Conservation (phyloP, 345 rosid species). For the Citrus inodora region DNA sequence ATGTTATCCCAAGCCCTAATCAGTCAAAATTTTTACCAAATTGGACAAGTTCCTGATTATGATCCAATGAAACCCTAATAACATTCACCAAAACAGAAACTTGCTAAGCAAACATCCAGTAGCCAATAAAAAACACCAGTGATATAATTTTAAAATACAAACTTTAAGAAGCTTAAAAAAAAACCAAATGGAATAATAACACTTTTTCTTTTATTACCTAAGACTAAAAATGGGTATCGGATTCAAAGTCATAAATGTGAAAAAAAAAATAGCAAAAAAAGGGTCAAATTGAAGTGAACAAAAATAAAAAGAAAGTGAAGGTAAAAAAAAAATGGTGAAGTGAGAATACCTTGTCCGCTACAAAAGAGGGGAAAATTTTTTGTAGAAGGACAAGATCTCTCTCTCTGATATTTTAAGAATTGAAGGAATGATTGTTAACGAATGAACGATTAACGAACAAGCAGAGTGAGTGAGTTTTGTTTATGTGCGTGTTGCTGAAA, state of each 20-base stretch:
- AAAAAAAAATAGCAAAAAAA: background rate
- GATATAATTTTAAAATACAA: background rate
- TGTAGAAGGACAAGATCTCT: slow-evolving; percentile 39
- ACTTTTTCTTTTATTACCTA: slow-evolving; percentile 14
- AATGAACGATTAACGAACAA: background rate
- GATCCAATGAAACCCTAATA: slow-evolving; percentile 40
- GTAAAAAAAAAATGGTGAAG: background rate
- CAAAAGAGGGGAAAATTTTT: slow-evolving; percentile 30
- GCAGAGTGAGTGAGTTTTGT: background rate
- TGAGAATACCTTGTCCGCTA: slow-evolving; percentile 42
- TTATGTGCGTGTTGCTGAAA: background rate
- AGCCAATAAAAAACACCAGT: background rate
- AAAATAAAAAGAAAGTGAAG: background rate
- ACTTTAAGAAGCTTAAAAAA: no score
- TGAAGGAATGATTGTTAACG: background rate
- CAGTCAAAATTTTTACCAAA: slow-evolving; percentile 19
- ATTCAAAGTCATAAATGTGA: slow-evolving; percentile 18
- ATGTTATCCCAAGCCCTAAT: slow-evolving; percentile 13
- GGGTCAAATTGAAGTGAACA: background rate
- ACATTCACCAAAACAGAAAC: slow-evolving; percentile 17
- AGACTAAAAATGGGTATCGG: slow-evolving; percentile 33
- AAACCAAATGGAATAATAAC: background rate
- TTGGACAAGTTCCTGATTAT: slow-evolving; percentile 18
- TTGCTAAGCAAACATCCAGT: slow-evolving; percentile 22
- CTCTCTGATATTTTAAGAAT: background rate